A percentile compares a stretch with the other conserved stretches of the same genome.
These are phyloP conservation scores for Rhizopus stolonifer DNA, from an alignment of 371 early-diverging fungal genomes.

Conservation along the genomic window DNA sequence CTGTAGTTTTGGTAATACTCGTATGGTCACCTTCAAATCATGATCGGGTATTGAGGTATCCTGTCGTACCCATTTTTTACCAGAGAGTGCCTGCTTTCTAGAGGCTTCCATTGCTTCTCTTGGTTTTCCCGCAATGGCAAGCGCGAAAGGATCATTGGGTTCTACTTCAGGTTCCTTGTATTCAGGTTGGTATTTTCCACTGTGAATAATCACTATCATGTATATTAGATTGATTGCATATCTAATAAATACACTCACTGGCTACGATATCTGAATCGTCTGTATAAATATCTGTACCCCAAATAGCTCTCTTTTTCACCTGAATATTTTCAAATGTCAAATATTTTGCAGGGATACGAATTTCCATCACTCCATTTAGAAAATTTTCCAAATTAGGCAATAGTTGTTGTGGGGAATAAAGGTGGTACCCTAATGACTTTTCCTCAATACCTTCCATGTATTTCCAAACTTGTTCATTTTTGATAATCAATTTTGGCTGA, in stretches of 20 bases:
- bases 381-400: slow-evolving; percentile 51
- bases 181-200: slow-evolving; percentile 34
- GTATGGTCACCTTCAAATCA: slow-evolving; percentile 72
- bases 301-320: slow-evolving; percentile 65
- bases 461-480: slow-evolving; percentile 52
- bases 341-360: slow-evolving; percentile 56
- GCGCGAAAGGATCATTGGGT: slow-evolving; percentile 27
- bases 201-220: slow-evolving; percentile 41
- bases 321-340: slow-evolving; percentile 55
- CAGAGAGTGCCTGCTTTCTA: slow-evolving; percentile 17
- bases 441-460: slow-evolving; percentile 42
- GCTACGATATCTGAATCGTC: slow-evolving; percentile 89
- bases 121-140: slow-evolving; percentile 30
- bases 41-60: slow-evolving; percentile 30
- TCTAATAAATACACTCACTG: slow-evolving; percentile 42
- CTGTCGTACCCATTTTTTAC: slow-evolving; percentile 19
- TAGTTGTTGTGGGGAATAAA: slow-evolving; percentile 49
- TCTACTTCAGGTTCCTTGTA: slow-evolving; percentile 33
- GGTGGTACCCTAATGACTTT: slow-evolving; percentile 43
- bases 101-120: slow-evolving; percentile 22
- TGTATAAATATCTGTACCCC: slow-evolving; percentile 88
- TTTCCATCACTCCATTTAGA: slow-evolving; percentile 56
- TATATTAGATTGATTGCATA: not conserved
- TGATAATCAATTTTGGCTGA: slow-evolving; percentile 46
- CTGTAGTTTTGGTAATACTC: slow-evolving; percentile 71